Evolutionary conservation across 2,329 filamentous ascomycete species (phyloP), one percentile per base, ranked within the genome.

Genomic region (Colletotrichum sp.): DNA sequence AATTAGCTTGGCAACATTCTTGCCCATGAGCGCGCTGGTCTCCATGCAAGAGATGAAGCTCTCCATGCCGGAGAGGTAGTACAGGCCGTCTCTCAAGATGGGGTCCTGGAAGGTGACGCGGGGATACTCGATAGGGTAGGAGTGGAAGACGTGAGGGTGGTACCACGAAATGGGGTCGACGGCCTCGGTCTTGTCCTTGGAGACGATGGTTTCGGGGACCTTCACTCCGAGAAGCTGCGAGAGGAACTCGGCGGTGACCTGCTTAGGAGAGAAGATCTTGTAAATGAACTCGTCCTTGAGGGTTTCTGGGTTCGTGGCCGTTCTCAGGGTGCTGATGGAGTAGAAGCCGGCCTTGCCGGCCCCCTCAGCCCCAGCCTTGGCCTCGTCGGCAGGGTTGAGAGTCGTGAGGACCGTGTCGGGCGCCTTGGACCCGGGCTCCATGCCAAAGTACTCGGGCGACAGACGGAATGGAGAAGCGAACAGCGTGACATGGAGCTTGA

Each of bases 41-140:
- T 99, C 97, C 97, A 99, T 99, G 0, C 96, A 98, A 12, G 94
- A 97, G 79, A 99, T 98, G 83, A 99, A 98, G 79, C 94, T 94
- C 85, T 99, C 96, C 58, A 99, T 98, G 4, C 92, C 92, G 13
- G 91, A 92, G 0, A 92, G 94, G 82, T 94, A 94, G 84, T 92
- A 97, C 16, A 96, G 80, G 0, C 92, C 91, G 8, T 90, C 84
- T 7, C 91, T 92, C 5, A 98, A 82, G 77, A 93, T 87, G 5
- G 93, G 91, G 76, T 97, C 94, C 79, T 98, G 95, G 83, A 99
- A 99, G 0, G 94, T 96, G 1, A 96, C 92, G 1, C 96, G 91
- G 0, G 96, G 96, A n/a, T 93, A 91, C 79, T 95, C 92, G 77
- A 95, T 93, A 0, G 97, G 97, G 83, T 99, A 99, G 0, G 94